These are phyloP conservation scores for Hylodesmum podocarpum DNA, from an alignment of 306 rosid species.

Conservation along the genomic window DNA sequence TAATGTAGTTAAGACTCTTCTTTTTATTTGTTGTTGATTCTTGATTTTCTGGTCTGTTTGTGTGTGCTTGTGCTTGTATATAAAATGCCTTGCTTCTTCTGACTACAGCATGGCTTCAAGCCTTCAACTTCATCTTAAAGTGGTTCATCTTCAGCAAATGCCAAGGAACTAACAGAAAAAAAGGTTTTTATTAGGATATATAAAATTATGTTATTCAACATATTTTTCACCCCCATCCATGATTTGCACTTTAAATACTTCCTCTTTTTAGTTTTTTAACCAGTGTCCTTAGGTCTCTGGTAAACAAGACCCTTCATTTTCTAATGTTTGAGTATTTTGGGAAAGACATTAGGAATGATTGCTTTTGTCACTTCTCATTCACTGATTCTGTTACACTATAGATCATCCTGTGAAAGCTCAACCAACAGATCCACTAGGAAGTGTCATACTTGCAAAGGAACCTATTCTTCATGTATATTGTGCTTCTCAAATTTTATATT, in stretches of 20 bases:
- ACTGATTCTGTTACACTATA: constrained; percentile 25
- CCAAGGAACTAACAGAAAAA: too few relatives aligned
- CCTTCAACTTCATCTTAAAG: not conserved
- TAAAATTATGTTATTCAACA: too few relatives aligned
- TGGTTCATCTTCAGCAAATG: too few relatives aligned
- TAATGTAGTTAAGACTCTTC: not conserved
- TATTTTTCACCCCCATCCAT: too few relatives aligned
- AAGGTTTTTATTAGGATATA: too few relatives aligned
- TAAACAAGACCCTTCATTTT: too few relatives aligned
- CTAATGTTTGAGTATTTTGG: not conserved
- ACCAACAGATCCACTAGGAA: too few relatives aligned
- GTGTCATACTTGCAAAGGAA: constrained; percentile 73
- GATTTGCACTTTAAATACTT: too few relatives aligned
- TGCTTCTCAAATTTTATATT: not conserved
- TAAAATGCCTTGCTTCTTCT: not conserved
- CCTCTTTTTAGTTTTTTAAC: too few relatives aligned
- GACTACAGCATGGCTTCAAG: not conserved
- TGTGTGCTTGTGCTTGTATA: not conserved
- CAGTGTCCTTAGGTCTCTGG: too few relatives aligned
- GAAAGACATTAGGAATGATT: not conserved
- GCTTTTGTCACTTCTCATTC: not conserved
- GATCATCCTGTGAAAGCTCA: constrained; percentile 8
- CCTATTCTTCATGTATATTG: constrained; percentile 75
- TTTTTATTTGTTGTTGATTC: not conserved
- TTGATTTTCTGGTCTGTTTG: too few relatives aligned